Percentiles rank a stretch among this genome's conserved stretches.
Evolutionary conservation across 176 grass and related monocot genomes (phyloP).

Genomic region (Saccharum spontaneum): DNA sequence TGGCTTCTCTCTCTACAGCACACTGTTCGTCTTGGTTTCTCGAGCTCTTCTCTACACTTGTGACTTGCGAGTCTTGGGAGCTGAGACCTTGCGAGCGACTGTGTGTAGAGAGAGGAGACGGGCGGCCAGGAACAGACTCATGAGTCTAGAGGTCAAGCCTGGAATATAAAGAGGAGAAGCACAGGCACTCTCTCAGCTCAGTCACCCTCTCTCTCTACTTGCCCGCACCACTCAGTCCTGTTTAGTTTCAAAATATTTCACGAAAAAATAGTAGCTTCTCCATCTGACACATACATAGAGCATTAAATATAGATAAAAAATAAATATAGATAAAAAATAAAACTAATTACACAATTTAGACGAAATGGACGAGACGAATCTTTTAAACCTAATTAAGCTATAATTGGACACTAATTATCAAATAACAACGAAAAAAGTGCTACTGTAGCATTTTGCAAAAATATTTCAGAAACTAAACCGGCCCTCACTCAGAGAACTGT

Average conservation of each 20-base stretch:
- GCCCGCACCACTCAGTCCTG: background rate
- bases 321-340: no score
- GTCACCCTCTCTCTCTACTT: background rate
- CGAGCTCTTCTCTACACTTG: constrained; percentile 14
- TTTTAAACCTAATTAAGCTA: no score
- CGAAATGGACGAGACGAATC: no score
- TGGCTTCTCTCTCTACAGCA: background rate
- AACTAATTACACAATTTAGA: no score
- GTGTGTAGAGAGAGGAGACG: background rate
- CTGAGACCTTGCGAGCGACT: background rate
- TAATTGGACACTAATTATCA: no score
- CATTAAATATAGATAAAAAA: no score
- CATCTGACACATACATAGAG: no score
- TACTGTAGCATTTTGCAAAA: no score
- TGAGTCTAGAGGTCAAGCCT: constrained; percentile 17
- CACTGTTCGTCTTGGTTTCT: constrained; percentile 5
- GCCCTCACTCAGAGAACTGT: background rate
- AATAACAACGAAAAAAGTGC: no score
- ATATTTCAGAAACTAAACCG: no score
- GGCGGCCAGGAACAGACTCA: background rate
- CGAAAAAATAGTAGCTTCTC: no score
- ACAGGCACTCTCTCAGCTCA: background rate
- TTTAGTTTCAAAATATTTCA: no score
- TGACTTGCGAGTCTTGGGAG: background rate
- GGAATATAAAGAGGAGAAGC: constrained; percentile 27